These are phyloP conservation scores for Haberlea rhodopensis DNA, from an alignment of 257 asterid species.

Conservation along the genomic window DNA sequence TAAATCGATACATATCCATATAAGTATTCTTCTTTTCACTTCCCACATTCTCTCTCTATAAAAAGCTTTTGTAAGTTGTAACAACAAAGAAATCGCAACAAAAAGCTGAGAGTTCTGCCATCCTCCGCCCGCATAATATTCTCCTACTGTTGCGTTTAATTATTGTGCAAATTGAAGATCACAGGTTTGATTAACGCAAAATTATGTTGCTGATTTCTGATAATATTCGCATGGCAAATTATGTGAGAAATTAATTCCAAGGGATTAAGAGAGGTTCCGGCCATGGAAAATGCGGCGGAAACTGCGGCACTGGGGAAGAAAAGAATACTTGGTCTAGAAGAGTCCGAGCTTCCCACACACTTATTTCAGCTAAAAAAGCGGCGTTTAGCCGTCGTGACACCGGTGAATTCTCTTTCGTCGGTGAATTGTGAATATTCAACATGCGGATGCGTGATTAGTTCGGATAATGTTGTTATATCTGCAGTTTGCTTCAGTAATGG, in stretches of 20 bases:
- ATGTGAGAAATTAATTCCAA: constrained; percentile 27
- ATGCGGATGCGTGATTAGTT: constrained; percentile 7
- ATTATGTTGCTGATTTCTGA: not conserved
- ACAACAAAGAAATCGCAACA: constrained; percentile 30
- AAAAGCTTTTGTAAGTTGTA: constrained; percentile 27
- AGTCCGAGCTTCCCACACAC: constrained; percentile 32
- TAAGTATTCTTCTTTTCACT: too few species aligned
- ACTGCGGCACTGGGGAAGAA: constrained; percentile 32
- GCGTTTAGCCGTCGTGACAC: constrained; percentile 29
- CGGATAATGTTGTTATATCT: not conserved
- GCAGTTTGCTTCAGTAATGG: constrained; percentile 6
- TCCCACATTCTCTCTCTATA: constrained; percentile 31
- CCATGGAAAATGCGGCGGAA: constrained; percentile 28
- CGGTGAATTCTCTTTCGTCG: constrained; percentile 32
- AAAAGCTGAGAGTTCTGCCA: constrained; percentile 34
- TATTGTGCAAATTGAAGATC: constrained; percentile 10
- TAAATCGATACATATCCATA: too few species aligned
- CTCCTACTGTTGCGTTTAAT: constrained; percentile 24
- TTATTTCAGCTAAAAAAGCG: constrained; percentile 37
- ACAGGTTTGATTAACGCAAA: not conserved
- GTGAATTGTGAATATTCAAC: not conserved
- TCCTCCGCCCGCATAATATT: constrained; percentile 30
- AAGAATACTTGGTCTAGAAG: constrained; percentile 40
- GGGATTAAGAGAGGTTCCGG: constrained; percentile 29
- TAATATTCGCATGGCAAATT: constrained; percentile 20